phyloP scores from a whole-genome alignment of 169 alveolate species.

The Cardiosporidium cionae region DNA sequence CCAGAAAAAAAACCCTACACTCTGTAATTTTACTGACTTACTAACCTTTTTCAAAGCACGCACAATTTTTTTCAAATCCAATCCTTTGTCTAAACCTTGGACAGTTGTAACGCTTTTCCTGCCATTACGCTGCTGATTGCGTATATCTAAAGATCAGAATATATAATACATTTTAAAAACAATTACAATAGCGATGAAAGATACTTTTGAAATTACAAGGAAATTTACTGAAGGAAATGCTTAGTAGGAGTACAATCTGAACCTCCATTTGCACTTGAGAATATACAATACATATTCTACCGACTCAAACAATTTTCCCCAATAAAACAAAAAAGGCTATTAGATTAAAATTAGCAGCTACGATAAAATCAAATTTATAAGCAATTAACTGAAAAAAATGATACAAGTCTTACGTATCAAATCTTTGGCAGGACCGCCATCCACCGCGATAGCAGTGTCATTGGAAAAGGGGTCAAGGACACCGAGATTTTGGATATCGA shows the following conservation, averaged over 20 bases:
- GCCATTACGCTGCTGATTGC: slow-evolving; percentile 88
- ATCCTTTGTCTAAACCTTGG: slow-evolving; percentile 80
- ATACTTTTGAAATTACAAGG: no score
- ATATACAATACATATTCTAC: background rate
- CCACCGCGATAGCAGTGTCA: slow-evolving; percentile 31
- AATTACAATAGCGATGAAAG: no score
- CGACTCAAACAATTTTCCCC: background rate
- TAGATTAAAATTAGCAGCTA: background rate
- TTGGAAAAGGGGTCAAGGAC: slow-evolving; percentile 39
- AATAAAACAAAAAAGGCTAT: background rate
- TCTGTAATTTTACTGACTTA: no score
- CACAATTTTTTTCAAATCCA: slow-evolving; percentile 80
- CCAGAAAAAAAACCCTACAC: no score
- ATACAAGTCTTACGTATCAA: no score
- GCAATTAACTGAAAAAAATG: background rate
- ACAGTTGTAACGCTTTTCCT: slow-evolving; percentile 86
- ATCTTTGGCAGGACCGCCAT: slow-evolving; percentile 34
- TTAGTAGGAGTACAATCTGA: background rate
- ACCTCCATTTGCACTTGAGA: background rate
- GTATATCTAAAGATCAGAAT: slow-evolving; percentile 39
- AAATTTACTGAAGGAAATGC: background rate
- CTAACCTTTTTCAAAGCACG: no score
- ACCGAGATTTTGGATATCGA: slow-evolving; percentile 37
- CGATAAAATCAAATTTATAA: background rate
- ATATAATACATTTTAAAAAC: no score